Percentiles rank a stretch among this genome's conserved stretches.
Conservation (phyloP, 2,329 filamentous ascomycete genomes). For the Rhynchosporium graminicola region DNA sequence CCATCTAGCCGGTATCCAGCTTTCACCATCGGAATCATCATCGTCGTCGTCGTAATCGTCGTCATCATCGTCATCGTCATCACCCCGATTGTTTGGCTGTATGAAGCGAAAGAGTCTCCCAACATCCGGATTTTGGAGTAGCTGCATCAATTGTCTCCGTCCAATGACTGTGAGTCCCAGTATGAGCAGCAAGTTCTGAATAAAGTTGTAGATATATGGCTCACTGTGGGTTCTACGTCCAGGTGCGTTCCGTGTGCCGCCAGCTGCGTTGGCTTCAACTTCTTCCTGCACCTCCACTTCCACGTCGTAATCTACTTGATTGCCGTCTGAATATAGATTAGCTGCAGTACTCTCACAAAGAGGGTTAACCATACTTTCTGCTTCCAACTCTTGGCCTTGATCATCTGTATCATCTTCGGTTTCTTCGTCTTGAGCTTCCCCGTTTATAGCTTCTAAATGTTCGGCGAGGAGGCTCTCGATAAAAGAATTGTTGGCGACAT, state of each 20-base stretch:
- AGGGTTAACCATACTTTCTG: too few relatives aligned
- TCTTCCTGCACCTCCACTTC: constrained; percentile 20
- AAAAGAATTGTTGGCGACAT: too few relatives aligned
- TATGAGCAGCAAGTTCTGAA: constrained; percentile 36
- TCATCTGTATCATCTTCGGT: too few relatives aligned
- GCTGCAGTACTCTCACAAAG: too few relatives aligned
- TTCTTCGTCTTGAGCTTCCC: too few relatives aligned
- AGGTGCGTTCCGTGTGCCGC: constrained; percentile 35
- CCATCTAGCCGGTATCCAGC: constrained; percentile 42
- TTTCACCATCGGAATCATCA: constrained; percentile 27
- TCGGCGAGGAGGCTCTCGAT: too few relatives aligned
- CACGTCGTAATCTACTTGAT: constrained; percentile 23
- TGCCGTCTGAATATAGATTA: constrained; percentile 20
- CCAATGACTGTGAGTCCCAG: constrained; percentile 32
- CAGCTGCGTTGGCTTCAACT: constrained; percentile 18
- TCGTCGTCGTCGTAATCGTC: background rate
- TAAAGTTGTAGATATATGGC: constrained; percentile 37
- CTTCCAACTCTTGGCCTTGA: too few relatives aligned
- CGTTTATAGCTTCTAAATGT: too few relatives aligned
- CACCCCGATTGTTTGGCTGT: constrained; percentile 22
- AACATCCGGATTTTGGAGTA: constrained; percentile 32
- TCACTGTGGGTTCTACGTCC: constrained; percentile 36
- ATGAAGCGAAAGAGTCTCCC: constrained; percentile 30
- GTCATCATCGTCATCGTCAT: constrained; percentile 2
- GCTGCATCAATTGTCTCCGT: constrained; percentile 30